A percentile compares a stretch with the other conserved stretches of the same genome.
These are phyloP conservation scores for Acer campestre DNA, from an alignment of 345 rosid species.

Conservation along the genomic window DNA sequence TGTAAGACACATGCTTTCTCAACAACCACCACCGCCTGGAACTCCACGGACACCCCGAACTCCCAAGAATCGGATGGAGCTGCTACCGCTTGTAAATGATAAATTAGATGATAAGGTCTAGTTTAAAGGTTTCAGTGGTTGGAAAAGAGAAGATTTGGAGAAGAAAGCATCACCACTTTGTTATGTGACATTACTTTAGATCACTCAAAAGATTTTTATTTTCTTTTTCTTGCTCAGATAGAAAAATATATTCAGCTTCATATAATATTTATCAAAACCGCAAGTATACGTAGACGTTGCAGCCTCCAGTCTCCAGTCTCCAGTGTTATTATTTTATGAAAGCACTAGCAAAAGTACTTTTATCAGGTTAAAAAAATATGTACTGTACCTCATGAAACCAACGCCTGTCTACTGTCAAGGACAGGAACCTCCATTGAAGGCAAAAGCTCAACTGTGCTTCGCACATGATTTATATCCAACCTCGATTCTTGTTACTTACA, in stretches of 20 bases:
- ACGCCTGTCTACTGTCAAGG: too few relatives aligned
- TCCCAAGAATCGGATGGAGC: constrained; percentile 70
- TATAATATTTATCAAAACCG: neutral
- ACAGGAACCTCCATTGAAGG: too few relatives aligned
- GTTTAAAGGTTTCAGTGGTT: constrained; percentile 20
- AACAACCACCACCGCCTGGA: constrained; percentile 69
- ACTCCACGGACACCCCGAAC: constrained; percentile 92
- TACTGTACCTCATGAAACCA: too few relatives aligned
- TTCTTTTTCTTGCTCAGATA: constrained; percentile 14
- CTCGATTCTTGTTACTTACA: too few relatives aligned
- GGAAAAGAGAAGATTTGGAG: constrained; percentile 2
- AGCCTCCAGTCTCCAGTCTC: neutral
- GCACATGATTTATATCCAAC: too few relatives aligned
- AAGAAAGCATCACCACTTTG: neutral
- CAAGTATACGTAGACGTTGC: neutral
- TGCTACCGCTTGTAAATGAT: constrained; percentile 91
- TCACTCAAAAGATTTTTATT: constrained; percentile 2
- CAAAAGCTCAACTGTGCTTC: too few relatives aligned
- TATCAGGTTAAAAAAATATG: too few relatives aligned
- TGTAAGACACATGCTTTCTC: constrained; percentile 82
- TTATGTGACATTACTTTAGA: constrained; percentile 23
- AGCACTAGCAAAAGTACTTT: too few relatives aligned
- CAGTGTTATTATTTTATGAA: neutral
- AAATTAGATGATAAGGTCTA: constrained; percentile 86
- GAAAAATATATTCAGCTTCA: neutral